A percentile compares a stretch with the other conserved stretches of the same genome.
These are phyloP conservation scores for Linum usitatissimum DNA, from an alignment of 345 rosid genomes.

Conservation along the genomic window DNA sequence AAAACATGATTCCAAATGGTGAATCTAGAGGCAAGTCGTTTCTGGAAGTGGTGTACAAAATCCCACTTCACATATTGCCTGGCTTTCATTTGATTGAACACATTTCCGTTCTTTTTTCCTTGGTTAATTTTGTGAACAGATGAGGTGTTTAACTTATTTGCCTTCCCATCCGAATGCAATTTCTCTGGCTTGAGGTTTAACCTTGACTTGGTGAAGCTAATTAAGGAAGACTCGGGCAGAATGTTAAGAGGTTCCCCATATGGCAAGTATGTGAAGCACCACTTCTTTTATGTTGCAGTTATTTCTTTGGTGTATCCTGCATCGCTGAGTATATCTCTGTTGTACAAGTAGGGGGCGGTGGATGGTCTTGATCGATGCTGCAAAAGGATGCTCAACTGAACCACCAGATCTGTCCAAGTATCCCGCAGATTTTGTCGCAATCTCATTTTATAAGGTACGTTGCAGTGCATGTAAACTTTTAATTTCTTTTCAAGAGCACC, in stretches of 20 bases:
- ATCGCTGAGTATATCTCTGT: background rate
- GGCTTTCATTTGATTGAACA: background rate
- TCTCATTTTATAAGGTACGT: constrained; percentile 70
- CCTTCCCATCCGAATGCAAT: constrained; percentile 94
- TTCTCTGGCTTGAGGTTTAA: constrained; percentile 80
- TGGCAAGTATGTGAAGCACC: constrained; percentile 37
- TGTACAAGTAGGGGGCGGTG: constrained; percentile 42
- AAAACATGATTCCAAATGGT: constrained; percentile 19
- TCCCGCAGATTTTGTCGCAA: constrained; percentile 84
- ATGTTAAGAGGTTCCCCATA: constrained; percentile 42
- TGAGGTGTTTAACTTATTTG: constrained; percentile 60
- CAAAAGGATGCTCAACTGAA: constrained; percentile 75
- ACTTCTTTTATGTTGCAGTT: constrained; percentile 1
- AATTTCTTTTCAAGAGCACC: constrained; percentile 3
- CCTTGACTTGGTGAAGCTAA: constrained; percentile 57
- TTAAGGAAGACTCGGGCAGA: constrained; percentile 48
- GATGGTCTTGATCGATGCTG: constrained; percentile 96
- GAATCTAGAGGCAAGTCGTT: constrained; percentile 36
- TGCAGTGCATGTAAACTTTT: background rate
- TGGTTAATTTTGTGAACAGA: constrained; percentile 30
- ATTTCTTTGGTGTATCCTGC: background rate
- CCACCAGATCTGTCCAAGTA: constrained; percentile 71
- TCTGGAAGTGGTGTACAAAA: background rate
- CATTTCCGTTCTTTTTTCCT: background rate
- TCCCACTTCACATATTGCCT: background rate